These are phyloP conservation scores for Aureobasidium sp. DNA, from an alignment of 2,329 filamentous ascomycete species.

Conservation along the genomic window DNA sequence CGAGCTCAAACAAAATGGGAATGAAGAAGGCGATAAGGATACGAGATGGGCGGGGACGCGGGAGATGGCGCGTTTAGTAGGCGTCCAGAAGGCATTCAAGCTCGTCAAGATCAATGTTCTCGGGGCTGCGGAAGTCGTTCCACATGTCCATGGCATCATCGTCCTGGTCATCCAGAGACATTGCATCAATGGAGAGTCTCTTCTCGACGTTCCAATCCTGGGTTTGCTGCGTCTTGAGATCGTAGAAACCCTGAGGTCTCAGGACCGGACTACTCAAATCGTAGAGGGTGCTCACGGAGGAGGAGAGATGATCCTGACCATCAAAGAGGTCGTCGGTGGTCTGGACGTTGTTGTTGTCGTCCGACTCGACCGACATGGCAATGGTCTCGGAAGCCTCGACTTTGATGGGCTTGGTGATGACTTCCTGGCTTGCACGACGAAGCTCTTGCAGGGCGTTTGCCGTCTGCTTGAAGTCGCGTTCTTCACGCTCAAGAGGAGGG, in stretches of 20 bases:
- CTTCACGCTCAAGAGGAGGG: constrained; percentile 85
- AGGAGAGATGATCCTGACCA: constrained; percentile 40
- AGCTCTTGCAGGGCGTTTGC: constrained; percentile 69
- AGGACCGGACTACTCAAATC: constrained; percentile 43
- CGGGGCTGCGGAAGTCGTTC: constrained; percentile 56
- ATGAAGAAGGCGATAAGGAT: neutral
- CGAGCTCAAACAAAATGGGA: neutral
- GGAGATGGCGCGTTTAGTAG: constrained; percentile 21
- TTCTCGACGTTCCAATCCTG: constrained; percentile 3
- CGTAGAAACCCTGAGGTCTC: constrained; percentile 26
- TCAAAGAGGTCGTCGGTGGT: constrained; percentile 45
- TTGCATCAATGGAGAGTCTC: constrained; percentile 17
- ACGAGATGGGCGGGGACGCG: neutral
- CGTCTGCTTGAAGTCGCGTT: constrained; percentile 94
- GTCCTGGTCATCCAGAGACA: constrained; percentile 21
- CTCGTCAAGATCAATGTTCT: constrained; percentile 87
- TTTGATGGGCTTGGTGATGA: constrained; percentile 25
- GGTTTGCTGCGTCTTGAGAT: constrained; percentile 7
- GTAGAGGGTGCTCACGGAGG: constrained; percentile 36
- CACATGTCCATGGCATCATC: constrained; percentile 27
- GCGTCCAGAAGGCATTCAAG: constrained; percentile 77
- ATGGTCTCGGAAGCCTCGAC: constrained; percentile 27
- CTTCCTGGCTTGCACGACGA: constrained; percentile 35
- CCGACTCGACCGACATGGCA: constrained; percentile 36
- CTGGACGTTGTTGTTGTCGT: constrained; percentile 43